A percentile compares a stretch with the other conserved stretches of the same genome.
phyloP scores from a whole-genome alignment of 2,329 filamentous ascomycete genomes.

The Sordariomycetes sp. region DNA sequence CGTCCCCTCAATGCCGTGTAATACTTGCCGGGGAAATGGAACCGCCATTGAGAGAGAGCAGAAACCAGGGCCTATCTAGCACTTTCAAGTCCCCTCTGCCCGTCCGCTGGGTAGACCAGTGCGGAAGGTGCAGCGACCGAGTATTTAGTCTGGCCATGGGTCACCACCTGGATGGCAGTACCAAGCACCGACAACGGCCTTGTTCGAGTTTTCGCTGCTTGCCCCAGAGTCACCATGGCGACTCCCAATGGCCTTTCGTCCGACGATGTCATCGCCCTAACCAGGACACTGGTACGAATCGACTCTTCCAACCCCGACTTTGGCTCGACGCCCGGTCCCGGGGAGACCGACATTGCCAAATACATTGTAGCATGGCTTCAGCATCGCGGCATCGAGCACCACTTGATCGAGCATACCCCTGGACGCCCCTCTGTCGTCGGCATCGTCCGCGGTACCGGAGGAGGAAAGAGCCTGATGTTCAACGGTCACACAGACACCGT shows the following conservation, averaged over 20 bases:
- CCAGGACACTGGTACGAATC: constrained; percentile 30
- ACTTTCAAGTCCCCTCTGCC: neutral
- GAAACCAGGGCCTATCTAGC: neutral
- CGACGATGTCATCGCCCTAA: constrained; percentile 26
- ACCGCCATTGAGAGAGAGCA: neutral
- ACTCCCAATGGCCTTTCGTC: constrained; percentile 6
- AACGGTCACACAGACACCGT: constrained; percentile 42
- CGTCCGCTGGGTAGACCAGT: neutral
- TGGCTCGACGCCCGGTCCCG: constrained; percentile 24
- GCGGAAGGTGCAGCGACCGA: too few relatives aligned
- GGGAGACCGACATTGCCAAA: constrained; percentile 29
- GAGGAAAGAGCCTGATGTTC: constrained; percentile 33
- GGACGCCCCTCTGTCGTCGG: constrained; percentile 37
- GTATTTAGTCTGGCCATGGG: too few relatives aligned
- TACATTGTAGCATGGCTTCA: constrained; percentile 36
- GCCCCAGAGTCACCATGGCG: neutral
- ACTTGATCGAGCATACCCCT: constrained; percentile 29
- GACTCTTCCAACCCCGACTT: constrained; percentile 32
- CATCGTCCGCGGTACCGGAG: constrained; percentile 28
- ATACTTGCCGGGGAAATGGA: neutral
- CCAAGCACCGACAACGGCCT: neutral
- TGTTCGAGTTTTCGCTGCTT: neutral
- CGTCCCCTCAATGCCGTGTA: neutral
- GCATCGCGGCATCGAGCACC: constrained; percentile 33
- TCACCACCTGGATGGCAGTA: neutral